Evolutionary conservation across 2,329 filamentous ascomycete genomes (phyloP), one percentile per base, ranked within the genome.

Genomic region (Rugonectria rugulosa): DNA sequence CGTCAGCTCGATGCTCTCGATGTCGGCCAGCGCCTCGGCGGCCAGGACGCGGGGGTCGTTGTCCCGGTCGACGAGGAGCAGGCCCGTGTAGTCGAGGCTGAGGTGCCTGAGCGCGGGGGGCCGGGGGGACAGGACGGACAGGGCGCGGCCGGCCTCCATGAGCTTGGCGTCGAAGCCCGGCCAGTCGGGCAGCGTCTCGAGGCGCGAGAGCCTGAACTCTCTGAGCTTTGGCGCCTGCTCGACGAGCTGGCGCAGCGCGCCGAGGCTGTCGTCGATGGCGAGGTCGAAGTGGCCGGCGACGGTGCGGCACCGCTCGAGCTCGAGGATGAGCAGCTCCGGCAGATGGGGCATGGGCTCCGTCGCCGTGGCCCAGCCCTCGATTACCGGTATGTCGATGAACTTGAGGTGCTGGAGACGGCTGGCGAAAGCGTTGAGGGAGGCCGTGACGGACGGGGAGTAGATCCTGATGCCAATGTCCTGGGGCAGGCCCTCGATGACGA

Each of bases 201-300:
- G n/a, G n/a, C n/a, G n/a, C n/a, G n/a, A n/a, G n/a, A n/a, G n/a
- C n/a, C n/a, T n/a, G n/a, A n/a, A n/a, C n/a, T n/a, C n/a, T n/a
- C n/a, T n/a, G n/a, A n/a, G n/a, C n/a, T n/a, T n/a, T n/a, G n/a
- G n/a, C n/a, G n/a, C n/a, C n/a, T n/a, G n/a, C n/a, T 74, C 37
- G 81, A 82, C 67, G 81, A 71, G 61, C 62, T 77, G 32, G 74
- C 74, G 45, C 72, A 72, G 2, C 76, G 77, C 37, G 77, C 77
- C 32, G 74, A 70, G 24, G 69, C 73, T 40, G 74, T 73, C 51
- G 71, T 73, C 92, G 76, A 92, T 87, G 73, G 99, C 93, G 50
- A 97, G 83, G 63, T 81, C 80, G 84, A 95, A 99, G 65, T 98
- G 87, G 2, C 85, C 79, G 5, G 75, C 81, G 10, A 92, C 92